These are phyloP conservation scores for Phytophthora podocarpi DNA, from an alignment of 352 stramenopile genomes.

Conservation along the genomic window DNA sequence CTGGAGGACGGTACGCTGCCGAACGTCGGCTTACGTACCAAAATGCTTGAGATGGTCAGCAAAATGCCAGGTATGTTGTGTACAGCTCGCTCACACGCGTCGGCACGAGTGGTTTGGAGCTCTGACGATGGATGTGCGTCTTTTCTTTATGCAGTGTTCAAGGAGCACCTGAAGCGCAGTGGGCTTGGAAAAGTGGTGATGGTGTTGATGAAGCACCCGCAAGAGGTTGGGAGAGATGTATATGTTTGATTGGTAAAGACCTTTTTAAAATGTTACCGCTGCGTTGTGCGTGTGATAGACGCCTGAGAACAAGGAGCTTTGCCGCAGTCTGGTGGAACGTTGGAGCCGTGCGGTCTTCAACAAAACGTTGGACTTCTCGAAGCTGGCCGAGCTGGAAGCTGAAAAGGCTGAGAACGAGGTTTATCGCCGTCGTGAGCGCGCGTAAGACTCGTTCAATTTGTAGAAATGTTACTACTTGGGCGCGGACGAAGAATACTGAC, in stretches of 20 bases:
- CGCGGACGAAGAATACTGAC: too few species aligned
- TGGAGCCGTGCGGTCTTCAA: constrained; percentile 90
- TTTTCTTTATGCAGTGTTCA: constrained; percentile 67
- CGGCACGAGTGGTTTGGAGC: not conserved
- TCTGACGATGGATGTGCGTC: not conserved
- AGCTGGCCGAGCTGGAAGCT: constrained; percentile 82
- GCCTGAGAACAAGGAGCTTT: constrained; percentile 87
- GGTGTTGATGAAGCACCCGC: constrained; percentile 86
- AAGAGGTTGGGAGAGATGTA: constrained; percentile 52
- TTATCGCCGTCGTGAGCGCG: constrained; percentile 69
- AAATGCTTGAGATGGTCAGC: constrained; percentile 85
- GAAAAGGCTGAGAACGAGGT: constrained; percentile 83
- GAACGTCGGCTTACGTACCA: constrained; percentile 86
- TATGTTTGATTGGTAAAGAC: not conserved
- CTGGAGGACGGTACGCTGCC: constrained; percentile 77
- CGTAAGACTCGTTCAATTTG: constrained; percentile 15
- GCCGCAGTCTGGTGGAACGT: constrained; percentile 81
- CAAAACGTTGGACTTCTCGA: constrained; percentile 89
- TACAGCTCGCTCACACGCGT: too few species aligned
- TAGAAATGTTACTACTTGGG: not conserved
- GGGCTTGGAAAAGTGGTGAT: constrained; percentile 91
- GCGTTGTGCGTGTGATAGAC: constrained; percentile 43
- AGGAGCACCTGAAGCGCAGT: constrained; percentile 89
- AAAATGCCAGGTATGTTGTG: constrained; percentile 63
- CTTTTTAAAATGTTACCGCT: constrained; percentile 2